These are phyloP conservation scores for Daldinia vernicosa DNA, from an alignment of 495 filamentous ascomycete genomes.

Conservation along the genomic window DNA sequence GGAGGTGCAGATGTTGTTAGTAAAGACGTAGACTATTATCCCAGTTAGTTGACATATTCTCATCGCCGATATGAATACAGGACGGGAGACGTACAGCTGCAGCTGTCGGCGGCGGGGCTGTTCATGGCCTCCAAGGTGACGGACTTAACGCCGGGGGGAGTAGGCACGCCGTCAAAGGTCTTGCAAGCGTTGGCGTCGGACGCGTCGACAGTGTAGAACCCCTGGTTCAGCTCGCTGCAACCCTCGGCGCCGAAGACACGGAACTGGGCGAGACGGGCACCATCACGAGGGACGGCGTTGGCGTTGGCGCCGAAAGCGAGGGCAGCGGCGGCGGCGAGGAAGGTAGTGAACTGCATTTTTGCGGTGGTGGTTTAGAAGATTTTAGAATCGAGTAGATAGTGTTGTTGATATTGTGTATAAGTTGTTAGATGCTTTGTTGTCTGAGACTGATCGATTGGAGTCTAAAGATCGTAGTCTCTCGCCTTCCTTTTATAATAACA, in stretches of 20 bases:
- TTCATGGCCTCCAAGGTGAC: constrained; percentile 28
- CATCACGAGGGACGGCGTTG: constrained; percentile 28
- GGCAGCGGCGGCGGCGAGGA: constrained; percentile 34
- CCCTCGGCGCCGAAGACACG: constrained; percentile 39
- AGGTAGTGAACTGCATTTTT: constrained; percentile 46
- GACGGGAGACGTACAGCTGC: constrained; percentile 34
- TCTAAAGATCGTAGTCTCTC: constrained; percentile 5
- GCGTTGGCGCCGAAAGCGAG: constrained; percentile 38
- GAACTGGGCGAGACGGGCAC: constrained; percentile 43
- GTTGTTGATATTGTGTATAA: constrained; percentile 12
- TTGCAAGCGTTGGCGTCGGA: constrained; percentile 39
- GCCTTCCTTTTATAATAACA: constrained; percentile 29
- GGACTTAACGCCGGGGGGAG: constrained; percentile 17
- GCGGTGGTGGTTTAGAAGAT: constrained; percentile 11
- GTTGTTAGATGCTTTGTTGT: constrained; percentile 6
- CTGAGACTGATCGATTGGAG: constrained; percentile 13
- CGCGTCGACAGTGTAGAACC: constrained; percentile 43
- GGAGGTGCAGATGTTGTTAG: constrained; percentile 25
- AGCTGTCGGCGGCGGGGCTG: constrained; percentile 27
- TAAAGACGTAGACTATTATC: constrained; percentile 37
- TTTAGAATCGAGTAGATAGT: background rate
- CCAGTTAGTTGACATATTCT: background rate
- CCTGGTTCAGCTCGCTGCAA: constrained; percentile 40
- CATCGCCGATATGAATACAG: background rate
- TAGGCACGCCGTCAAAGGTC: constrained; percentile 7